A percentile compares a stretch with the other conserved stretches of the same genome.
These are phyloP conservation scores for Lodderomyces margitis DNA, from an alignment of 1,139 yeast species.

Conservation along the genomic window DNA sequence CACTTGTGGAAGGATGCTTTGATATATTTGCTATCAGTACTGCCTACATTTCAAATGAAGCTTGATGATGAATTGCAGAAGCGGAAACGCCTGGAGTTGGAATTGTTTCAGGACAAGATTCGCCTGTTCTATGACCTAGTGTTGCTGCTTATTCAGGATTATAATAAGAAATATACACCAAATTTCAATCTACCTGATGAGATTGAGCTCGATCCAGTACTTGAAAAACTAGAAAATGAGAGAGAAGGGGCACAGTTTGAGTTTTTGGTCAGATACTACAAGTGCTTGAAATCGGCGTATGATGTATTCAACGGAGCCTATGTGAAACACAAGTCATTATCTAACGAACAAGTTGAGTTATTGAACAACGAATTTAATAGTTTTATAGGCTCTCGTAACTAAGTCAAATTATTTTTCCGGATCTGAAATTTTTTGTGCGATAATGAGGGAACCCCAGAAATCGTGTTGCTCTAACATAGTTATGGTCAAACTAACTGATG, in stretches of 20 bases:
- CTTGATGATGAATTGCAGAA: slow-evolving; percentile 17
- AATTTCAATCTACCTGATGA: slow-evolving; percentile 7
- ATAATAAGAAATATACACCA: slow-evolving; percentile 9
- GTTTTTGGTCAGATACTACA: slow-evolving; percentile 14
- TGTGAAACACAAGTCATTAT: slow-evolving; percentile 8
- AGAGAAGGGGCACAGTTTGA: slow-evolving; percentile 14
- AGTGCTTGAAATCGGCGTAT: slow-evolving; percentile 13
- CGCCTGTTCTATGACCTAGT: slow-evolving; percentile 7
- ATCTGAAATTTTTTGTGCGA: background rate
- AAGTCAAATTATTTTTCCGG: background rate
- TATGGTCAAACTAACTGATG: slow-evolving; percentile 6
- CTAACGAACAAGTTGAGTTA: slow-evolving; percentile 6
- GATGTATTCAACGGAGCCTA: slow-evolving; percentile 14
- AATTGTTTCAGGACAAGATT: slow-evolving; percentile 16
- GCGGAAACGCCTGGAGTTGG: slow-evolving; percentile 22
- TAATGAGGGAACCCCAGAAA: background rate
- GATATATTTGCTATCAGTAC: slow-evolving; percentile 20
- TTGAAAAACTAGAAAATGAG: slow-evolving; percentile 7
- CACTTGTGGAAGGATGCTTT: slow-evolving; percentile 22
- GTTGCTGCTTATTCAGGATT: slow-evolving; percentile 7
- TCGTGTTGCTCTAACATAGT: background rate
- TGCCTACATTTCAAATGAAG: slow-evolving; percentile 20
- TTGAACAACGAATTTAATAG: slow-evolving; percentile 13
- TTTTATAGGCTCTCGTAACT: slow-evolving; percentile 1
- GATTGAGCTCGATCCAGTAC: slow-evolving; percentile 1